A percentile compares a stretch with the other conserved stretches of the same genome.
Evolutionary conservation across 495 filamentous ascomycete genomes (phyloP).

Genomic region (Parmelia sp.): DNA sequence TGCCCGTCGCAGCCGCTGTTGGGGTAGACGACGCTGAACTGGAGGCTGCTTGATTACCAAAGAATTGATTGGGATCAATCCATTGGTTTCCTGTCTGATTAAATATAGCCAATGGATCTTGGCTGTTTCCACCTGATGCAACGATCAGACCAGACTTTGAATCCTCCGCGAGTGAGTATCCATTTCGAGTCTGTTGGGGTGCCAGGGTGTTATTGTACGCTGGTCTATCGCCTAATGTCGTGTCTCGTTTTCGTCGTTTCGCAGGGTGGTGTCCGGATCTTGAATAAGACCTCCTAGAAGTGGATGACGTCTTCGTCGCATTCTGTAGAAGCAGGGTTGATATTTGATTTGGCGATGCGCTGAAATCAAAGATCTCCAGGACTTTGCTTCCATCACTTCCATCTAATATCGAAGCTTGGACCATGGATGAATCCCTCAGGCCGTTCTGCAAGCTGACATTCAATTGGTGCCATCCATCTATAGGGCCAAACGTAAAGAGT

Average conservation of each 20-base stretch:
- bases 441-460: constrained; percentile 45
- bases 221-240: constrained; percentile 61
- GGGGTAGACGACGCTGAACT: constrained; percentile 2
- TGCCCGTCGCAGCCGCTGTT: constrained; percentile 9
- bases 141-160: constrained; percentile 55
- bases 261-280: constrained; percentile 20
- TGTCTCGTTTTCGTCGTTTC: constrained; percentile 39
- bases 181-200: constrained; percentile 53
- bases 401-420: constrained; percentile 57
- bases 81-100: constrained; percentile 72
- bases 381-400: constrained; percentile 75
- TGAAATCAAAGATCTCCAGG: constrained; percentile 76
- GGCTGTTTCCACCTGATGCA: constrained; percentile 64
- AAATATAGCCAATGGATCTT: constrained; percentile 64
- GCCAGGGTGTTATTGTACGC: constrained; percentile 69
- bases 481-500: constrained; percentile 55
- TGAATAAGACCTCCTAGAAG: constrained; percentile 23
- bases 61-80: constrained; percentile 65
- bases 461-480: constrained; percentile 59
- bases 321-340: constrained; percentile 55
- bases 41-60: constrained; percentile 40
- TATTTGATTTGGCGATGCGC: constrained; percentile 68
- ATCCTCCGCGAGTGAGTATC: constrained; percentile 57
- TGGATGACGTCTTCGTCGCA: constrained; percentile 38
- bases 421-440: constrained; percentile 51